These are phyloP conservation scores for Penicillium tannophilum DNA, from an alignment of 495 filamentous ascomycete genomes.

Conservation along the genomic window DNA sequence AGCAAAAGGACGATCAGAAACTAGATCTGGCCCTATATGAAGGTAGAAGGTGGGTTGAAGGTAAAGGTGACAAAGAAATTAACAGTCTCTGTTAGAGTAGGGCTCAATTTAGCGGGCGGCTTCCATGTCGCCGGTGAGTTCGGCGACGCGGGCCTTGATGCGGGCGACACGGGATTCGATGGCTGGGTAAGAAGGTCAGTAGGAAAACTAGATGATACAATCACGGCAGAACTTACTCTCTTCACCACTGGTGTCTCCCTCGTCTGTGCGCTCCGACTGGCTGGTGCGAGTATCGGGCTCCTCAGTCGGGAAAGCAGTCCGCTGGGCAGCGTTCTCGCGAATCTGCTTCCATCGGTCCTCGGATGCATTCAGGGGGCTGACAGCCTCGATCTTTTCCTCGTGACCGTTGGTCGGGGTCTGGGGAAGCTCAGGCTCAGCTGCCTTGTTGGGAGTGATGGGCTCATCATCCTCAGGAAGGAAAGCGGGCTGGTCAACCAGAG, in stretches of 20 bases:
- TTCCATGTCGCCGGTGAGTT: constrained; percentile 86
- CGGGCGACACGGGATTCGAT: constrained; percentile 96
- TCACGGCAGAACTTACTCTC: constrained; percentile 70
- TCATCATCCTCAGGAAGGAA: constrained; percentile 71
- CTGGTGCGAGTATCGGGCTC: constrained; percentile 48
- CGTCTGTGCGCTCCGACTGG: constrained; percentile 62
- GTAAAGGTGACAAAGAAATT: constrained; percentile 13
- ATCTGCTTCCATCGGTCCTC: constrained; percentile 85
- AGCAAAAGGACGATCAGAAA: constrained; percentile 8
- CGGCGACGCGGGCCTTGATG: constrained; percentile 95
- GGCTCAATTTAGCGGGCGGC: constrained; percentile 23
- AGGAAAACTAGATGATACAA: not conserved
- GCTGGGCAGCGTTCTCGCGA: constrained; percentile 86
- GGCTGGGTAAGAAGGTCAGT: constrained; percentile 53
- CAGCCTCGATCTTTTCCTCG: constrained; percentile 27
- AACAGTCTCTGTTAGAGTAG: constrained; percentile 3
- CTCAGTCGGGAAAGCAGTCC: constrained; percentile 61
- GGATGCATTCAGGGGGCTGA: constrained; percentile 20
- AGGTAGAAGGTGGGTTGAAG: constrained; percentile 3
- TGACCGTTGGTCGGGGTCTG: constrained; percentile 29
- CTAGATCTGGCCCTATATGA: not conserved
- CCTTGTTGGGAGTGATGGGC: constrained; percentile 17
- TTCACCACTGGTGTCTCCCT: constrained; percentile 89
- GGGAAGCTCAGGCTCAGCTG: constrained; percentile 15
- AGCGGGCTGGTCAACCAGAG: constrained; percentile 81